These are phyloP conservation scores for Diaporthe humulicola DNA, from an alignment of 2,329 filamentous ascomycete species.

Conservation along the genomic window DNA sequence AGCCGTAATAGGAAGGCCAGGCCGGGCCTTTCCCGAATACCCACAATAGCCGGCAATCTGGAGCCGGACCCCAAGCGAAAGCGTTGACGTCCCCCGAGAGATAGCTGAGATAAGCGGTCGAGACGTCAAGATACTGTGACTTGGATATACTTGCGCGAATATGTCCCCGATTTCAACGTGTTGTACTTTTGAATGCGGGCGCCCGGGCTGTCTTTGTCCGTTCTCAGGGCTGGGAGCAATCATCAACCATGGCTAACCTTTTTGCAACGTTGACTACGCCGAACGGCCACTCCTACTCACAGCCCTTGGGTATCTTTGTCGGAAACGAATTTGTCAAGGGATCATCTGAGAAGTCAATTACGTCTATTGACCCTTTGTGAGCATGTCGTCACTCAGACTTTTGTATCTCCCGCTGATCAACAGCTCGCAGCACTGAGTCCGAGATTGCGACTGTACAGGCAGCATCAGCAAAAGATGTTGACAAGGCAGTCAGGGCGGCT, in stretches of 20 bases:
- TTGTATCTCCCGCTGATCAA: neutral
- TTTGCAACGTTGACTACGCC: slow-evolving; percentile 70
- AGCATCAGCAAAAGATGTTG: slow-evolving; percentile 75
- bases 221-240: neutral
- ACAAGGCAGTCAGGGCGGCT: slow-evolving; percentile 78
- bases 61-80: neutral
- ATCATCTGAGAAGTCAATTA: slow-evolving; percentile 73
- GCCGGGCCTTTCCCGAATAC: neutral
- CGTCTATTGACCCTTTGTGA: slow-evolving; percentile 79
- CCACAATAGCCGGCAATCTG: no score
- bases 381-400: slow-evolving; percentile 39
- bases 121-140: neutral
- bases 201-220: no score
- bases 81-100: neutral
- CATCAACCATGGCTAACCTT: neutral
- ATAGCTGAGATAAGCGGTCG: neutral
- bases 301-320: slow-evolving; percentile 84
- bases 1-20: neutral
- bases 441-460: slow-evolving; percentile 80
- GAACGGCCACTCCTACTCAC: slow-evolving; percentile 79
- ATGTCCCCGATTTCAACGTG: neutral
- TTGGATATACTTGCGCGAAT: neutral
- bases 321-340: slow-evolving; percentile 83
- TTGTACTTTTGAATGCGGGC: neutral
- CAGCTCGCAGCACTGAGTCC: slow-evolving; percentile 63